Base-by-base conservation (phyloP, 2,329 filamentous ascomycete species). In the Dactylellina leptospora region DNA sequence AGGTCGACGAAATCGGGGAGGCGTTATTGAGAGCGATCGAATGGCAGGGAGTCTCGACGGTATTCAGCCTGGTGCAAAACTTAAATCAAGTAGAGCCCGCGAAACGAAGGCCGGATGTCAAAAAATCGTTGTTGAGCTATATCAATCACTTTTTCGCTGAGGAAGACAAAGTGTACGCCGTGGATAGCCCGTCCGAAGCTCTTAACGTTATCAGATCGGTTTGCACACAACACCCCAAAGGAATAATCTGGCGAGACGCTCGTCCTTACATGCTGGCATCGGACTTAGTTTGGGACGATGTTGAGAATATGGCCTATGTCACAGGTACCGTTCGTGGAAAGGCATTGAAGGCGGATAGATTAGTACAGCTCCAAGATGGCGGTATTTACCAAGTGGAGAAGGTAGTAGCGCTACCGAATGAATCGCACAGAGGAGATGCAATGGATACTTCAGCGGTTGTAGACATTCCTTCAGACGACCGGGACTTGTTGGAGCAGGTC, bases 191-290 rank as follows among this genome's bases (percentile, higher is more conserved):
- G 78, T 92, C 96, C 78, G 95, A 99, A 79, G 93, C 91, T 78
- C 87, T 92, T 55, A 97, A 97, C 78, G 83, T 96, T 36, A 90
- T 97, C 80, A 87, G 96, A 56, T 93, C 92, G 25, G 82, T 99
- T 13, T 99, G 95, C 83, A 96, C 88, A 74, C 92, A 90, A 33
- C 92, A 90, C 44, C 93, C 95, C 9, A 97, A 96, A 82, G 95
- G 95, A 0, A 86, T 99, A n/a, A 84, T 89, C 74, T 99, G 95
- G 95, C 87, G 95, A 76, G 95, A 99, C 56, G 92, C 96, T 75
- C 86, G 95, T 76, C 96, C 92, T 77, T 99, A 95, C 91, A 91
- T 99, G 89, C 82, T 96, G 64, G 87, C 93, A 3, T 95, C 99
- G 75, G 86, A 93, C 25, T 83, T 96, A 58, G 82, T 86, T 75